phyloP scores from a whole-genome alignment of 768 basidiomycete genomes.

The Suillus tomentosus region DNA sequence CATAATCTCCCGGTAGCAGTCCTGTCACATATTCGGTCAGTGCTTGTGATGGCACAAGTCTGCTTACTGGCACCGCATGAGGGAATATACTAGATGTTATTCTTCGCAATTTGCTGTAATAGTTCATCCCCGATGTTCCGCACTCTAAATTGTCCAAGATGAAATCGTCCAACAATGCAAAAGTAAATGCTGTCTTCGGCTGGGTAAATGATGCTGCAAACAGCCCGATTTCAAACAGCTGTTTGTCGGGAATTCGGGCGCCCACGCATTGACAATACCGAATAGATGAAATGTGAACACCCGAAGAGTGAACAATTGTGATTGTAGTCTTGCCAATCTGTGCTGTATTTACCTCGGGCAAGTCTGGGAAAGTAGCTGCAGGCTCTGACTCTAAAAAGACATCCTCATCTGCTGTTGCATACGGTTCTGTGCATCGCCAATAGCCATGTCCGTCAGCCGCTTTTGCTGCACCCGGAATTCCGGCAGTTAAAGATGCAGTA shows the following conservation, averaged over 20 bases:
- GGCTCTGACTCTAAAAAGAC: too few relatives aligned
- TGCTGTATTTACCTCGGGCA: too few relatives aligned
- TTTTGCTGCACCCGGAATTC: too few relatives aligned
- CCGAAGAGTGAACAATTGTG: background rate
- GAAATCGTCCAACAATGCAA: constrained; percentile 4
- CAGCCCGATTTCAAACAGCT: background rate
- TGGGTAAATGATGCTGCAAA: background rate
- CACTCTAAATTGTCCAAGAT: constrained; percentile 6
- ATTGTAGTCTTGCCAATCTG: too few relatives aligned
- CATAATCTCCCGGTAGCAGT: constrained; percentile 20
- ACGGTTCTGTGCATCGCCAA: too few relatives aligned
- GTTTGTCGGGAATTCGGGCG: background rate
- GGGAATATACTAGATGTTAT: background rate
- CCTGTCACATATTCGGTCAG: too few relatives aligned
- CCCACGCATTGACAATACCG: background rate
- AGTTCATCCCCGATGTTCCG: background rate
- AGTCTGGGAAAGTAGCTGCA: too few relatives aligned
- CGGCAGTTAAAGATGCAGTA: too few relatives aligned
- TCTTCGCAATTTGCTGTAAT: background rate
- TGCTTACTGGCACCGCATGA: background rate
- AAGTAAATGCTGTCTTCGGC: background rate
- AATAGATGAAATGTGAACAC: background rate
- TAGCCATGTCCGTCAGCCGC: too few relatives aligned
- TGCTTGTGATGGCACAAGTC: too few relatives aligned
- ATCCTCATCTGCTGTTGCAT: too few relatives aligned